Conservation (phyloP, 2,329 filamentous ascomycete species). For the Paraconiothyrium brasiliense region DNA sequence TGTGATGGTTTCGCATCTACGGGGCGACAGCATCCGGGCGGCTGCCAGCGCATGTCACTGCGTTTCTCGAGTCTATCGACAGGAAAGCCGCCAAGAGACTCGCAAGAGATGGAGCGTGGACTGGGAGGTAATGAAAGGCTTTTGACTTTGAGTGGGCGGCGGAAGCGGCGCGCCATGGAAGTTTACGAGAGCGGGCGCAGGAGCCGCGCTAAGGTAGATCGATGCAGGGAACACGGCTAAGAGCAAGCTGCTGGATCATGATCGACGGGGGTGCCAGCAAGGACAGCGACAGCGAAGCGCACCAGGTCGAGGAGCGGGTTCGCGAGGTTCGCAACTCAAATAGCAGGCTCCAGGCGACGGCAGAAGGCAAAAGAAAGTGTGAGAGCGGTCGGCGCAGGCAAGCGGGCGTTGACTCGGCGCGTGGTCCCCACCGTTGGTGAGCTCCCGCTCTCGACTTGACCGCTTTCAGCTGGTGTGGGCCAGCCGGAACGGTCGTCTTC, state of each 20-base stretch:
- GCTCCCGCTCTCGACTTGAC: conserved; percentile 3
- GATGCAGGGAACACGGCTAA: conserved; percentile 19
- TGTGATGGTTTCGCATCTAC: conserved; percentile 15
- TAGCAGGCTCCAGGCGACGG: background rate
- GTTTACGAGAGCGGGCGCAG: conserved; percentile 16
- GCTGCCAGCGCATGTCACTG: conserved; percentile 7
- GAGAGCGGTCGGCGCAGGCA: background rate
- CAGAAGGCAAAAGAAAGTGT: background rate
- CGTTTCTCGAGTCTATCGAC: background rate
- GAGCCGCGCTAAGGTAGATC: conserved; percentile 19
- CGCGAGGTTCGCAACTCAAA: background rate
- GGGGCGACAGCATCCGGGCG: conserved; percentile 16
- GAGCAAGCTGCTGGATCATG: conserved; percentile 14
- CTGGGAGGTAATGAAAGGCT: background rate
- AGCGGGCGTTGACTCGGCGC: background rate
- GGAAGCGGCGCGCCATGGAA: conserved; percentile 15
- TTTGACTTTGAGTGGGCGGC: conserved; percentile 2
- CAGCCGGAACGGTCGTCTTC: conserved; percentile 17
- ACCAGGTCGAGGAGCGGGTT: background rate
- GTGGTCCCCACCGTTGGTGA: conserved; percentile 7
- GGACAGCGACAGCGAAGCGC: background rate
- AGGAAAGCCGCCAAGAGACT: background rate
- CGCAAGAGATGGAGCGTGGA: background rate
- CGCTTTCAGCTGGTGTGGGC: conserved; percentile 16
- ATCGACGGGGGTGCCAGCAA: conserved; percentile 16